A percentile compares a stretch with the other conserved stretches of the same genome.
Conservation (phyloP, 257 asterid genomes). For the Avicennia marina region DNA sequence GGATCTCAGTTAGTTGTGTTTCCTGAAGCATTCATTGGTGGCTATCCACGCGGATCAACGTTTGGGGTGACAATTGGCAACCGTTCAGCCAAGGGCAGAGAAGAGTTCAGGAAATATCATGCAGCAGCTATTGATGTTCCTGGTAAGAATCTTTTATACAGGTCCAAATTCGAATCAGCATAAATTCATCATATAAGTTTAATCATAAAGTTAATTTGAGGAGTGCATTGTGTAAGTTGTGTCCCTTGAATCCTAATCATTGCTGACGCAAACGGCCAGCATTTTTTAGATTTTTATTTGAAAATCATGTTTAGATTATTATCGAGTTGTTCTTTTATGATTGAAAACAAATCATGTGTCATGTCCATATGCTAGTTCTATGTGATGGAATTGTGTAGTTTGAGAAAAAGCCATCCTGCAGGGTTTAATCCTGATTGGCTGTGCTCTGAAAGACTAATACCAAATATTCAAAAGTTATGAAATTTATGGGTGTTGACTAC, state of each 20-base stretch:
- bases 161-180: conserved; percentile 4
- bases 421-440: neutral
- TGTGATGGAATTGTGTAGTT: neutral
- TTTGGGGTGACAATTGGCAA: conserved; percentile 86
- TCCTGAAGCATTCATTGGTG: conserved; percentile 98
- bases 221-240: neutral
- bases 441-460: neutral
- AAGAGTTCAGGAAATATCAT: conserved; percentile 81
- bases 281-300: neutral
- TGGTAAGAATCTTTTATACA: conserved; percentile 38
- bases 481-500: neutral
- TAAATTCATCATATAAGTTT: neutral
- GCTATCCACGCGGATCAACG: conserved; percentile 92
- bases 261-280: neutral
- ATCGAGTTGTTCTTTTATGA: neutral
- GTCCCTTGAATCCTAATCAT: neutral
- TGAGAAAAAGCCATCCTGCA: neutral
- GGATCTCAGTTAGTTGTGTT: conserved; percentile 91
- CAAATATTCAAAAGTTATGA: neutral
- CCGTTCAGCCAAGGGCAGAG: conserved; percentile 89
- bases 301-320: neutral
- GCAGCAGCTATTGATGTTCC: conserved; percentile 95
- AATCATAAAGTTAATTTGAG: neutral
- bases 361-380: neutral
- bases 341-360: neutral